Evolutionary conservation across 306 rosid species (phyloP).

Genomic region (Trichosanthes truncata): DNA sequence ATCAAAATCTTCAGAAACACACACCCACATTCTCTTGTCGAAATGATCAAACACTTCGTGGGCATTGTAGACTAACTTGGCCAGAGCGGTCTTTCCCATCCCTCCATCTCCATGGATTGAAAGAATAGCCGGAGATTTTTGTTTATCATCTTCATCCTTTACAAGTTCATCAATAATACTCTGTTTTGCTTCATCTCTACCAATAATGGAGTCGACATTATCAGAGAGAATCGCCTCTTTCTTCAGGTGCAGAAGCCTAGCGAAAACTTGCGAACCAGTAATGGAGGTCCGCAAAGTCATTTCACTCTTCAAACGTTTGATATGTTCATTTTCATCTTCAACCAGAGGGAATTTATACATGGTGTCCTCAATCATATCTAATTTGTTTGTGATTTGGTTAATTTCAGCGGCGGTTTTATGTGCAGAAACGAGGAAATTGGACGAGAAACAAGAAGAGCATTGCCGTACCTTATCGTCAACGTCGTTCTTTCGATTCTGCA

Average conservation of each 20-base stretch:
- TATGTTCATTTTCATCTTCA: neutral
- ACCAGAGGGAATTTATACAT: neutral
- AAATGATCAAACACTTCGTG: neutral
- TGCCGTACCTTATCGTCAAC: neutral
- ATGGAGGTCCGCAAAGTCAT: conserved; percentile 14
- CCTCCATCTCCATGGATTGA: conserved; percentile 5
- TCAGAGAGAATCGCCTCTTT: neutral
- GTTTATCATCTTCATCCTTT: neutral
- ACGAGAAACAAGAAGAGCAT: conserved; percentile 13
- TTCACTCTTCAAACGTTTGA: neutral
- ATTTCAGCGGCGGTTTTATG: conserved; percentile 4
- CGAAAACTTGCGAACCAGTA: conserved; percentile 16
- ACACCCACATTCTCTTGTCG: conserved; percentile 8
- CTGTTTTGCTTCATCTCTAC: conserved; percentile 7
- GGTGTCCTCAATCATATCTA: conserved; percentile 9
- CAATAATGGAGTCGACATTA: conserved; percentile 5
- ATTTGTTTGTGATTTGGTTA: neutral
- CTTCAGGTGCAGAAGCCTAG: neutral
- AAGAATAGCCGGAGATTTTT: neutral
- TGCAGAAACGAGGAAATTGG: conserved; percentile 9
- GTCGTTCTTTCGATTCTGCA: neutral
- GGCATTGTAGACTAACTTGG: conserved; percentile 5
- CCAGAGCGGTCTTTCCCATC: conserved; percentile 11
- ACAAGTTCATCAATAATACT: neutral
- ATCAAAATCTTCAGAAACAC: conserved; percentile 13